These are phyloP conservation scores for Blastobotrys mokoenaii DNA, from an alignment of 805 yeast species.

Conservation along the genomic window DNA sequence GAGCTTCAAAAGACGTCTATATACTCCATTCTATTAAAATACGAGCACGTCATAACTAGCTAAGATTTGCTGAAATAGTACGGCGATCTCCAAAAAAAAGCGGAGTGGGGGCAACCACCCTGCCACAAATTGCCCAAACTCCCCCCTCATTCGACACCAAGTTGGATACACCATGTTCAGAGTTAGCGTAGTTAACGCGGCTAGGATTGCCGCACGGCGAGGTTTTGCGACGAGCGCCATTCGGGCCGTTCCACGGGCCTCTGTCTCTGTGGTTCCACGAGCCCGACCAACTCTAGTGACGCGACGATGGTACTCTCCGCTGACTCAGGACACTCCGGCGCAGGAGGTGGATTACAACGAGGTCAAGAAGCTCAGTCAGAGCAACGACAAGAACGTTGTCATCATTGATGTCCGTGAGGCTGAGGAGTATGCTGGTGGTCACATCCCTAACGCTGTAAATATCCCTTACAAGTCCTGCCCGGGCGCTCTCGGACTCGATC, in stretches of 20 bases:
- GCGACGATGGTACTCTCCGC: slow-evolving; percentile 18
- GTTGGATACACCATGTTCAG: too few relatives aligned
- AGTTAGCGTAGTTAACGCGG: too few relatives aligned
- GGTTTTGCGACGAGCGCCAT: not conserved
- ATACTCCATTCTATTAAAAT: too few relatives aligned
- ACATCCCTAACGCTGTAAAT: slow-evolving; percentile 77
- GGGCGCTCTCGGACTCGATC: slow-evolving; percentile 74
- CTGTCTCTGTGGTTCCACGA: not conserved
- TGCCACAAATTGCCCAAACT: too few relatives aligned
- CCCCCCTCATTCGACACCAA: too few relatives aligned
- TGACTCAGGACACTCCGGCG: slow-evolving; percentile 35
- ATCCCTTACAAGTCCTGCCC: slow-evolving; percentile 87
- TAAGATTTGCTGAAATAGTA: too few relatives aligned
- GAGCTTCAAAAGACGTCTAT: too few relatives aligned
- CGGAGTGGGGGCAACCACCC: too few relatives aligned
- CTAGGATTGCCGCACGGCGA: not conserved
- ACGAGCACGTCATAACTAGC: too few relatives aligned
- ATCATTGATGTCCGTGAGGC: slow-evolving; percentile 93
- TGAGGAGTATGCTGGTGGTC: slow-evolving; percentile 61
- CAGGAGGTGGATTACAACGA: slow-evolving; percentile 45
- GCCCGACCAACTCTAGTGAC: not conserved
- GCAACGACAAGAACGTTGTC: slow-evolving; percentile 42
- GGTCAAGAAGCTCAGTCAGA: slow-evolving; percentile 39
- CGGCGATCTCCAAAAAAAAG: too few relatives aligned
- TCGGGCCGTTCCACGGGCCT: not conserved